Conservation (phyloP, 1,284 basidiomycete species). For the Amylostereum chailletii region DNA sequence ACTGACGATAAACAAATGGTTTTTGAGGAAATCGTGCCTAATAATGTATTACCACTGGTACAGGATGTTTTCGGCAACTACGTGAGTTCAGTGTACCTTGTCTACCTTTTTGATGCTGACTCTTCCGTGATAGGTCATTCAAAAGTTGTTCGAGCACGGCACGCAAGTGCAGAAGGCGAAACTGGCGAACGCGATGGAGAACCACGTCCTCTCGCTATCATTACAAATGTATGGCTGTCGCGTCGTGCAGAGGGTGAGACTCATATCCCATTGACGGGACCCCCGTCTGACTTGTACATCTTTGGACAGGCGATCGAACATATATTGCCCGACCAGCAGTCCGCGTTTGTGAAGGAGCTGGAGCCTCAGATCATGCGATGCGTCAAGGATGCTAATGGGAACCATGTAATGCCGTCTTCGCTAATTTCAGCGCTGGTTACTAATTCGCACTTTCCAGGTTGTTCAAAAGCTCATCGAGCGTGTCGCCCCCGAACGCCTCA, state of each 20-base stretch:
- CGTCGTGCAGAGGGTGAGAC: slow-evolving; percentile 77
- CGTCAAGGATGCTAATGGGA: slow-evolving; percentile 91
- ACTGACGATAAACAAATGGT: slow-evolving; percentile 74
- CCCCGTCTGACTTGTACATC: slow-evolving; percentile 6
- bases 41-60: slow-evolving; percentile 71
- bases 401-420: slow-evolving; percentile 57
- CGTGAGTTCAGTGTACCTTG: slow-evolving; percentile 31
- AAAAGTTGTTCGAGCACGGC: slow-evolving; percentile 92
- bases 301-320: slow-evolving; percentile 72
- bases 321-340: slow-evolving; percentile 72
- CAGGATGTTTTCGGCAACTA: slow-evolving; percentile 98
- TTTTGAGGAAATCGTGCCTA: slow-evolving; percentile 88
- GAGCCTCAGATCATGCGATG: slow-evolving; percentile 79
- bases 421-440: too few species aligned
- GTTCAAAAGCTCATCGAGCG: slow-evolving; percentile 81
- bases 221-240: slow-evolving; percentile 95
- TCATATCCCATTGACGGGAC: not conserved
- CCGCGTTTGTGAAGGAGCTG: slow-evolving; percentile 70
- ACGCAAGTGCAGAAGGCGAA: slow-evolving; percentile 67
- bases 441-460: slow-evolving; percentile 35
- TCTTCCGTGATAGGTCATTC: slow-evolving; percentile 60
- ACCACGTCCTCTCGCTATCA: slow-evolving; percentile 71
- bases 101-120: slow-evolving; percentile 4
- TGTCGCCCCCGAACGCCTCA: slow-evolving; percentile 70
- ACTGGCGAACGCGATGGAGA: slow-evolving; percentile 73